Evolutionary conservation across 768 basidiomycete genomes (phyloP), one percentile per base, ranked within the genome.

Genomic region (Leccinum barrowsii): DNA sequence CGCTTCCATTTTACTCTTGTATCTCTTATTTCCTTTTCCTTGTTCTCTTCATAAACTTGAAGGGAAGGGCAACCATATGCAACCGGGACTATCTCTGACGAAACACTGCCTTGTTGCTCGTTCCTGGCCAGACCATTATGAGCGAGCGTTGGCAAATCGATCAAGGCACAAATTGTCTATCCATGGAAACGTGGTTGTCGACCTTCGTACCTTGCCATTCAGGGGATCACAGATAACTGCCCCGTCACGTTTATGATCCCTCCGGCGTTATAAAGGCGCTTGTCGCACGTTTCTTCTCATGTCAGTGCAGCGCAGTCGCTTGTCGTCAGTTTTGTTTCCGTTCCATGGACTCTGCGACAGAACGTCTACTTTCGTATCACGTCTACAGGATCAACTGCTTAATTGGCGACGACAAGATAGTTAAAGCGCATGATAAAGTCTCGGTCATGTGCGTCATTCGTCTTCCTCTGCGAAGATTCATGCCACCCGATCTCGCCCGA

Each of bases 351-450:
- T 46, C 48, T 28, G 22, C 32, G 15, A 22, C 46, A 47, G 60
- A 56, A 37, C 59, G 48, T 15, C 50, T 42, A 15, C 35, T 62
- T 15, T 69, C 65, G 10, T 54, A 70, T 30, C 70, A 73, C 49
- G 59, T 70, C 32, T 72, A 68, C 58, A 65, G 63, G 40, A 51
- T 65, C 4, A 67, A 66, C 5, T 55, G 70, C 21, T 49, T 70
- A 24, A 51, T 71, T n/a, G 59, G 69, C n/a, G 65, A 67, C 48
- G 58, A 68, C 22, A 66, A 56, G 52, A 30, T 71, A 49, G 19
- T 71, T 22, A 71, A 62, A 51, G 71, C 65, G 2, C 63, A 65
- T 30, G 71, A 71, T 37, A 70, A 61, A 44, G 34, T 46, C 19
- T 69, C 65, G 0, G 34, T 26, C n/a, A 42, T 59, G 70, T 70